phyloP scores from a whole-genome alignment of 176 grass and related monocot species.

The Ampelocalamus luodianensis region DNA sequence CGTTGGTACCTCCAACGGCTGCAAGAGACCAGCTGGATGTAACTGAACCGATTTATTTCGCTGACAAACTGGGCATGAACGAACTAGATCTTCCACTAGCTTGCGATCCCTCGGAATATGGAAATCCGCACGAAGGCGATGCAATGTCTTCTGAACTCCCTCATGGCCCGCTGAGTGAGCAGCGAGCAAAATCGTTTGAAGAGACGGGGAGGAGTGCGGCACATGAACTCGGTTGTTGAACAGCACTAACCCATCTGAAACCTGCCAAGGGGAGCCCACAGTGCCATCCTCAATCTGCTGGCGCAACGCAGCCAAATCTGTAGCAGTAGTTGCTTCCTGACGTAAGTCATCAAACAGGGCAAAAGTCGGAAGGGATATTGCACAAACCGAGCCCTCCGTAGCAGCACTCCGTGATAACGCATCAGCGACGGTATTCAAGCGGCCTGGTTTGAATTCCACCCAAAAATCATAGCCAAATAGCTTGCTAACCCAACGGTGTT shows the following conservation, averaged over 20 bases:
- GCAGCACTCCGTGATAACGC: too few species aligned
- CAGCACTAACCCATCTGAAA: not conserved
- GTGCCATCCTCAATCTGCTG: not conserved
- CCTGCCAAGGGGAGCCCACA: not conserved
- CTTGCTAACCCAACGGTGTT: too few species aligned
- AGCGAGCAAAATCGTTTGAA: not conserved
- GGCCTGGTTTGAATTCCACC: too few species aligned
- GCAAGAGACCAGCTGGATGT: fast-evolving
- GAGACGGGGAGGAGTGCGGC: not conserved
- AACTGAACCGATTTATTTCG: not conserved
- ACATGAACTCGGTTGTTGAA: not conserved
- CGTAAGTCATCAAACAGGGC: not conserved
- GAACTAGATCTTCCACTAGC: not conserved
- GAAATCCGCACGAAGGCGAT: not conserved
- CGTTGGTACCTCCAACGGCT: not conserved
- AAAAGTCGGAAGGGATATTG: fast-evolving
- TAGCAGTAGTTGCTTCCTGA: fast-evolving
- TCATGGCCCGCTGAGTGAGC: not conserved
- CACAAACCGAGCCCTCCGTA: too few species aligned
- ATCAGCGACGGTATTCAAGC: too few species aligned
- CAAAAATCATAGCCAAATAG: too few species aligned
- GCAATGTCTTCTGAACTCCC: not conserved
- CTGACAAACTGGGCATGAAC: not conserved
- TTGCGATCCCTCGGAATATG: fast-evolving
- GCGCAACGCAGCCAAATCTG: too few species aligned